Evolutionary conservation across 1,284 basidiomycete genomes (phyloP), one percentile per base, ranked within the genome.

Genomic region (Ustilago shanxiensis): DNA sequence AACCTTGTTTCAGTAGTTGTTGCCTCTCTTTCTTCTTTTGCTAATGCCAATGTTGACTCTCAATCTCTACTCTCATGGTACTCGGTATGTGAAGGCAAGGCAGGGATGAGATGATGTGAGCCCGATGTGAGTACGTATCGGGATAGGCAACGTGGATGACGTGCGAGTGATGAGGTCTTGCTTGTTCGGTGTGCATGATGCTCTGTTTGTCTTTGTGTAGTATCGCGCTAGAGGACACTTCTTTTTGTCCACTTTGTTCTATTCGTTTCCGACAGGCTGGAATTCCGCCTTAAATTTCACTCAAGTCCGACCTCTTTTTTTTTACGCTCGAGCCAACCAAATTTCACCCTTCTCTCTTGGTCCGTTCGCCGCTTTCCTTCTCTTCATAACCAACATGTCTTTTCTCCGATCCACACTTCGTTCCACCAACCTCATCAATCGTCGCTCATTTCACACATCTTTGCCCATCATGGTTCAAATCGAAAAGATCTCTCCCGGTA

Each of bases 401-500:
- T 5, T 33, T 33, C 31, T 33, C 31, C n/a, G n/a, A n/a, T 35
- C 49, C 31, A 4, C 22, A 7, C 51, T 28, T 16, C 59, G 26
- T 13, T 24, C 44, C 14, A 39, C n/a, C 24, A 26, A n/a, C 16
- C n/a, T 14, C n/a, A 11, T 50, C 29, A 28, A 22, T 1, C 14
- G 10, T 39, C 53, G 11, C 16, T 16, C 8, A 22, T 50, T 66
- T 18, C 63, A 51, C 16, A 26, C 52, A 26, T 1, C 35, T 0
- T 1, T n/a, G n/a, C n/a, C 41, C 55, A 66, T 56, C n/a, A 73
- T 68, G 71, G 86, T 87, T 57, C 73, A 81, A 49, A 76, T 87
- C 58, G 80, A 87, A 51, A 66, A 66, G 18, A 73, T 87, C 60
- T 51, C 77, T 4, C 61, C 82, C 35, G 87, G 87, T 29, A 86